Evolutionary conservation across 192 early-diverging fungal species (phyloP), one percentile per base, ranked within the genome.

Genomic region (Rhizophagus sp.): DNA sequence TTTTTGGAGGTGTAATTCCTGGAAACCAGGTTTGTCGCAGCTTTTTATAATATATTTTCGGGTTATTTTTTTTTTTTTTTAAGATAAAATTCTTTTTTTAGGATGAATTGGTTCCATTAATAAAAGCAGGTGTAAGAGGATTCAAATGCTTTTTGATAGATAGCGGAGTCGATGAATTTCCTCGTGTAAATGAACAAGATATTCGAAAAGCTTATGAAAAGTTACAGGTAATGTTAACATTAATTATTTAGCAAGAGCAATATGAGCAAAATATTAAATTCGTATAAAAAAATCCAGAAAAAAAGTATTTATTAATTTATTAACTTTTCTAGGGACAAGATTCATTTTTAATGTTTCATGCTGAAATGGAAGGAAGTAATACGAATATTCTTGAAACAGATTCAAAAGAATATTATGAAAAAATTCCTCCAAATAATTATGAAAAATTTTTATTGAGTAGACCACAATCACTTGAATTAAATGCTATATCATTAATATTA

Each of bases 131-230:
- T 41, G 93, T 92, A 57, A 88, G 91, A 57, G 94, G 94, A 3
- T 95, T 95, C 87, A 95, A 95, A 82, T 92, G 94, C 79, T 95
- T 95, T 85, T 86, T 95, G 84, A 93, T 93, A 68, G 93, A 95
- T 68, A 92, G 90, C 83, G 94, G 94, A 73, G 94, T 95, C 0
- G 93, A 91, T 76, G 94, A 95, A 83, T 95, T 95, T 87, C 94
- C 94, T 33, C 91, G 91, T 25, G 93, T 95, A 75, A 87, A 91
- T 62, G 92, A 93, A 65, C 81, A 85, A 36, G 88, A 95, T 80
- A 86, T 94, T 66, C 83, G 89, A 15, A 75, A 79, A 9, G 94
- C 94, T 0, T 93, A 93, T 92, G 84, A 89, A 13, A 88, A 91
- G 75, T 85, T 91, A 30, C 83, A 88, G 80, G 85, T 84, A 76